Conservation (phyloP, 1,284 basidiomycete genomes). For the Porogramme epimiltina region DNA sequence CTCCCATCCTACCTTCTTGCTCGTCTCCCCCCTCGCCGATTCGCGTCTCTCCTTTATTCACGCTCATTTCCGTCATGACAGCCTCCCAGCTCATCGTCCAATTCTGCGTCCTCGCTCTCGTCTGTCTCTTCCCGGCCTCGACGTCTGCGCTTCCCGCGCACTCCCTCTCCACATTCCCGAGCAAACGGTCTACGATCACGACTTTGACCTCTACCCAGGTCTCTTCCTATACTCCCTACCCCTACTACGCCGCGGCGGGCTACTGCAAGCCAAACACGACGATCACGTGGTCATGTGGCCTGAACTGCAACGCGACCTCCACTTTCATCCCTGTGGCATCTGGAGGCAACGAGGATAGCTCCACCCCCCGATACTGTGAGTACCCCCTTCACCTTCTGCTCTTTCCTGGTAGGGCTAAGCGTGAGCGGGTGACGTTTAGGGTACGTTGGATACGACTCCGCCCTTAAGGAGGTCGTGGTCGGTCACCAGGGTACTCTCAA, state of each 20-base stretch:
- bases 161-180: constrained; percentile 31
- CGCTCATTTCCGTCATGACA: no score
- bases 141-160: constrained; percentile 4
- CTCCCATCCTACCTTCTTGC: no score
- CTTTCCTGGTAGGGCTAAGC: no score
- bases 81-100: no score
- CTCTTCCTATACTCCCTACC: constrained; percentile 50
- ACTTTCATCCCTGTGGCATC: constrained; percentile 58
- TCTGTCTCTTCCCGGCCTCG: not conserved
- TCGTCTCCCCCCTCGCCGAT: no score
- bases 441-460: constrained; percentile 39
- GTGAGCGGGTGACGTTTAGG: no score
- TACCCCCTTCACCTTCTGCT: no score
- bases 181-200: constrained; percentile 39
- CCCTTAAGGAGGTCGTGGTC: constrained; percentile 31
- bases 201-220: constrained; percentile 45
- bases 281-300: constrained; percentile 59
- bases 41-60: no score
- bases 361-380: no score
- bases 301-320: constrained; percentile 51
- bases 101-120: no score
- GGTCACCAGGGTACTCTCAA: constrained; percentile 49
- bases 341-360: constrained; percentile 54
- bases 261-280: constrained; percentile 52
- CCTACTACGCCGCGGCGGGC: constrained; percentile 55